phyloP scores from a whole-genome alignment of 2,329 filamentous ascomycete species.

The Hymenoscyphus occultus region DNA sequence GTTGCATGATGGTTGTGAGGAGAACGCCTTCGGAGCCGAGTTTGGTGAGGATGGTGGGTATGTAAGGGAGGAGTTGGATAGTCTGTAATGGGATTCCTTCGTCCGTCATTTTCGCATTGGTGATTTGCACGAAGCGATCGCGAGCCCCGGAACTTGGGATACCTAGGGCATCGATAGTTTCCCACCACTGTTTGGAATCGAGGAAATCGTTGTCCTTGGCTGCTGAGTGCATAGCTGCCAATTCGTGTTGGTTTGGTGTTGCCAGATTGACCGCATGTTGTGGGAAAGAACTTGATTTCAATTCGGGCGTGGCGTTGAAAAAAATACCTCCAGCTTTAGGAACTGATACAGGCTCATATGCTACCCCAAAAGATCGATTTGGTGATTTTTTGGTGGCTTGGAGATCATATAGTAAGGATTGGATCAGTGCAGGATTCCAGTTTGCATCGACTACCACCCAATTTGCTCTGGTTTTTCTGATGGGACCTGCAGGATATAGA shows the following conservation, averaged over 20 bases:
- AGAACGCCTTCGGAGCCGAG: constrained; percentile 63
- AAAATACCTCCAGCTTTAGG: constrained; percentile 74
- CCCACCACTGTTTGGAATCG: constrained; percentile 72
- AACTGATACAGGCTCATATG: constrained; percentile 86
- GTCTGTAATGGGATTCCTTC: constrained; percentile 78
- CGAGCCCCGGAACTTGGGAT: constrained; percentile 67
- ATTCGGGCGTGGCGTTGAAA: neutral
- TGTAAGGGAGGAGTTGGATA: constrained; percentile 82
- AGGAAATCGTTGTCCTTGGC: constrained; percentile 67
- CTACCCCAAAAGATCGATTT: constrained; percentile 45
- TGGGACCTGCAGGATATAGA: too few relatives aligned
- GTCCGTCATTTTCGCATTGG: constrained; percentile 66
- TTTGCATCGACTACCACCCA: constrained; percentile 88
- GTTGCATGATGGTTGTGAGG: constrained; percentile 65
- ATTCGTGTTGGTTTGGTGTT: constrained; percentile 80
- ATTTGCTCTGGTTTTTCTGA: constrained; percentile 36
- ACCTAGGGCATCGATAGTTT: constrained; percentile 73
- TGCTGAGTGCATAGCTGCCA: constrained; percentile 71
- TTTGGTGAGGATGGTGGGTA: constrained; percentile 82
- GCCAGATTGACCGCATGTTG: constrained; percentile 65
- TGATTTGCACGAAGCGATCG: constrained; percentile 68
- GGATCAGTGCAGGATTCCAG: constrained; percentile 67
- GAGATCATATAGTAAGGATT: constrained; percentile 63
- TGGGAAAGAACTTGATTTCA: constrained; percentile 50
- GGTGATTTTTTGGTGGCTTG: constrained; percentile 42